A percentile compares a stretch with the other conserved stretches of the same genome.
Conservation (phyloP, 768 basidiomycete species). For the Podaxis sp. region DNA sequence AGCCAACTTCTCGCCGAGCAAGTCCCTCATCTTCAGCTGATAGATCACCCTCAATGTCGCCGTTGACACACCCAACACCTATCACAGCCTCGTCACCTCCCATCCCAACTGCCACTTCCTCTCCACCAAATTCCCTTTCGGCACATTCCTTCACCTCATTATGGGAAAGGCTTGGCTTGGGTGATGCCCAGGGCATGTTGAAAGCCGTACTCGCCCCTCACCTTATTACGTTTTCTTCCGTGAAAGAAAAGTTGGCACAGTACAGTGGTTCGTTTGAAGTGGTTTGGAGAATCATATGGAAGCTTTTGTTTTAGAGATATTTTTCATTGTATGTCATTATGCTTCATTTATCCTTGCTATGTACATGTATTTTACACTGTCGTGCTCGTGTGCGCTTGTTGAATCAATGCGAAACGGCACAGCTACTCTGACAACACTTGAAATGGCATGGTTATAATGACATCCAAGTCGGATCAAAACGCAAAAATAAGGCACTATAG, state of each 20-base stretch:
- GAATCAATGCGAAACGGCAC: neutral
- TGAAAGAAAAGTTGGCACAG: neutral
- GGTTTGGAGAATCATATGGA: neutral
- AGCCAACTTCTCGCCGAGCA: neutral
- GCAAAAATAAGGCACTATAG: conserved; percentile 53
- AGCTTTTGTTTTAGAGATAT: neutral
- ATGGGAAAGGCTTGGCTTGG: conserved; percentile 4
- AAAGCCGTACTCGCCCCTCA: neutral
- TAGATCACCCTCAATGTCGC: neutral
- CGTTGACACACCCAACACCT: neutral
- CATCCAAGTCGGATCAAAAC: no score
- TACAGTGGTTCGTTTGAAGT: neutral
- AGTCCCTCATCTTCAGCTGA: neutral
- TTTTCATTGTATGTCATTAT: neutral
- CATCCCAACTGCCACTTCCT: neutral
- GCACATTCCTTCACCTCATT: neutral
- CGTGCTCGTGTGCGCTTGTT: no score
- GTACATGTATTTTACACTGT: neutral
- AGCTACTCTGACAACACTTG: neutral
- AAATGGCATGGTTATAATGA: no score
- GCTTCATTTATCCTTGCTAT: neutral
- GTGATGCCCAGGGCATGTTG: neutral
- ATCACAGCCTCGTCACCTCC: neutral
- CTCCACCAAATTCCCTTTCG: neutral
- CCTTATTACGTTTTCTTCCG: neutral